phyloP scores from a whole-genome alignment of 1,139 yeast species.

The Kodamaea sp. region DNA sequence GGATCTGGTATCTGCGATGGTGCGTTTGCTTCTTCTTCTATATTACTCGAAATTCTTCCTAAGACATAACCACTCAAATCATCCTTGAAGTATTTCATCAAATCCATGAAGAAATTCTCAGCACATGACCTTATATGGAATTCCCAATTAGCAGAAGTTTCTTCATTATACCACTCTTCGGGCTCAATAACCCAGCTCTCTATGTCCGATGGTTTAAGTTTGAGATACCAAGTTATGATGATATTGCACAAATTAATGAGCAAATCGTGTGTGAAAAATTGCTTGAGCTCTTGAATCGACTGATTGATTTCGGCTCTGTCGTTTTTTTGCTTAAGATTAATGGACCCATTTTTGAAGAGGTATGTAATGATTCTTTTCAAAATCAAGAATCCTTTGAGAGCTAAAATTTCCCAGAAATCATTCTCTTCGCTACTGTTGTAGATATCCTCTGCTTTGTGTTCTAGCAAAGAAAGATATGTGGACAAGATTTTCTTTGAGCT shows the following conservation, averaged over 20 bases:
- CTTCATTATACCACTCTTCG: slow-evolving; percentile 90
- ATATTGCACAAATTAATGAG: slow-evolving; percentile 63
- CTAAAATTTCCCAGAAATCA: slow-evolving; percentile 74
- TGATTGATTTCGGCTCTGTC: slow-evolving; percentile 60
- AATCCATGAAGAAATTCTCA: slow-evolving; percentile 77
- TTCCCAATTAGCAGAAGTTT: slow-evolving; percentile 76
- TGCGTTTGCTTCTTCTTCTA: slow-evolving; percentile 16
- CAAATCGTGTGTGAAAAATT: slow-evolving; percentile 58
- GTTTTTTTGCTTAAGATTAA: slow-evolving; percentile 61
- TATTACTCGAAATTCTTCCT: slow-evolving; percentile 58
- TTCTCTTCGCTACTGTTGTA: slow-evolving; percentile 54
- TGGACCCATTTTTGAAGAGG: slow-evolving; percentile 65
- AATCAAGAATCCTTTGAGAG: slow-evolving; percentile 68
- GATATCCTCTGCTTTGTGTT: slow-evolving; percentile 61
- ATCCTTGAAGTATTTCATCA: slow-evolving; percentile 64
- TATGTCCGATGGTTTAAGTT: slow-evolving; percentile 70
- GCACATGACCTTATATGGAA: slow-evolving; percentile 86
- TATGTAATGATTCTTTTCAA: slow-evolving; percentile 66
- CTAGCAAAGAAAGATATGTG: slow-evolving; percentile 58
- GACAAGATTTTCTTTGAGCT: slow-evolving; percentile 60
- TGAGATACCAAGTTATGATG: slow-evolving; percentile 70
- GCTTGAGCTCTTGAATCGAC: slow-evolving; percentile 54
- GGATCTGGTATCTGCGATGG: background rate
- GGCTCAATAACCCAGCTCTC: slow-evolving; percentile 85
- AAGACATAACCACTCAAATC: slow-evolving; percentile 63